These are phyloP conservation scores for Magnusiomyces suaveolens DNA, from an alignment of 1,139 yeast species.

Conservation along the genomic window DNA sequence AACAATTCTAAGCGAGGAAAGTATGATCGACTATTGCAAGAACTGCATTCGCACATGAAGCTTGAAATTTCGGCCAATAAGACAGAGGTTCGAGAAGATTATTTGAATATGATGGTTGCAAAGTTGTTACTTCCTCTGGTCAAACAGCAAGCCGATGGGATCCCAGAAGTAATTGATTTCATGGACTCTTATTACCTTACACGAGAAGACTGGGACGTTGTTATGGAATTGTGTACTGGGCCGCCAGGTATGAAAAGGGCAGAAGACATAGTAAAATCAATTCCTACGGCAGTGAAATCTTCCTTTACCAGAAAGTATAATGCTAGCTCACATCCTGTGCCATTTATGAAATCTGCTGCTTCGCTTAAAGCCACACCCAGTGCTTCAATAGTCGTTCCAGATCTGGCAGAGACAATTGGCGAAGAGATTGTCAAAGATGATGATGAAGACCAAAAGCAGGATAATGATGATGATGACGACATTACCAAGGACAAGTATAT, in stretches of 20 bases:
- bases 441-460: conserved; percentile 35
- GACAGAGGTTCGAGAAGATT: conserved; percentile 64
- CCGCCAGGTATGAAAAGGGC: conserved; percentile 30
- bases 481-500: conserved; percentile 50
- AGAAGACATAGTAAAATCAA: conserved; percentile 51
- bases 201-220: conserved; percentile 83
- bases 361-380: conserved; percentile 36
- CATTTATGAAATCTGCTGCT: conserved; percentile 63
- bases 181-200: conserved; percentile 82
- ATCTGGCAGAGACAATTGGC: conserved; percentile 47
- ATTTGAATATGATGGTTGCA: conserved; percentile 55
- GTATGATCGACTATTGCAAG: conserved; percentile 70
- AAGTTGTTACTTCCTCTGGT: conserved; percentile 52
- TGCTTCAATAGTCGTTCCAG: conserved; percentile 37
- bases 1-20: conserved; percentile 81
- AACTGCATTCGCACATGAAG: conserved; percentile 79
- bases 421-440: conserved; percentile 51
- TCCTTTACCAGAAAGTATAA: conserved; percentile 84
- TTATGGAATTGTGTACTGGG: conserved; percentile 77
- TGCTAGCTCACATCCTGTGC: conserved; percentile 66
- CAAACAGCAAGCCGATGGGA: conserved; percentile 48
- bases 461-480: conserved; percentile 26
- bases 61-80: conserved; percentile 70
- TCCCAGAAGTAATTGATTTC: conserved; percentile 50
- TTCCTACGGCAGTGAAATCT: conserved; percentile 67